Evolutionary conservation across 805 yeast genomes (phyloP), one percentile per base, ranked within the genome.

Genomic region (Hanseniaspora jakobsenii): DNA sequence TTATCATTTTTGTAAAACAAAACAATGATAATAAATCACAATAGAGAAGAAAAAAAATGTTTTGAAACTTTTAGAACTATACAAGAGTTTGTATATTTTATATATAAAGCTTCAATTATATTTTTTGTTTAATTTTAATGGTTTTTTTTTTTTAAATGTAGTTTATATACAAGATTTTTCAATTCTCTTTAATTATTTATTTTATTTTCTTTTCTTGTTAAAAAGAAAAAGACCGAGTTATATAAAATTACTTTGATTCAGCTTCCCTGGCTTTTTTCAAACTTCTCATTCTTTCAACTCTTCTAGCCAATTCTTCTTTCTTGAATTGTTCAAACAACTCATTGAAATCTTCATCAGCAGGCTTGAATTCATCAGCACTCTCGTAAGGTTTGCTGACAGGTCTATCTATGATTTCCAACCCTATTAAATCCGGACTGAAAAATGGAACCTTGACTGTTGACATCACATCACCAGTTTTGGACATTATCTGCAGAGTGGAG

Each of bases 321-420:
- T 40, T 40, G 38, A 40, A 40, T 26, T 32, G 31, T n/a, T 40
- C 37, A 19, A 38, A 26, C 13, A 40, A 22, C 5, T 14, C 44
- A 19, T 23, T 31, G 16, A 40, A 32, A 23, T 40, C 44, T 8
- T 27, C 35, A 14, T 32, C 21, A 22, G 27, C 31, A 13, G n/a
- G n/a, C n/a, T n/a, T n/a, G n/a, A n/a, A n/a, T n/a, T n/a, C n/a
- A n/a, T n/a, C n/a, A n/a, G n/a, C n/a, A n/a, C n/a, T n/a, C n/a
- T n/a, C n/a, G n/a, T n/a, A n/a, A n/a, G 35, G 37, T 27, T 40
- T 32, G 19, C 18, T 26, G 22, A 24, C 36, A 12, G 24, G n/a
- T 32, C 44, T 32, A n/a, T 40, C 44, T 8, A 40, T 32, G n/a
- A 40, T 40, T 40, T 40, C 44, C 18, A 40, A 7, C 10, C 38